Percentiles rank a stretch among this genome's conserved stretches.
These are phyloP conservation scores for Neckera pumila DNA, from an alignment of 225 moss, liverwort and hornwort genomes.

Conservation along the genomic window DNA sequence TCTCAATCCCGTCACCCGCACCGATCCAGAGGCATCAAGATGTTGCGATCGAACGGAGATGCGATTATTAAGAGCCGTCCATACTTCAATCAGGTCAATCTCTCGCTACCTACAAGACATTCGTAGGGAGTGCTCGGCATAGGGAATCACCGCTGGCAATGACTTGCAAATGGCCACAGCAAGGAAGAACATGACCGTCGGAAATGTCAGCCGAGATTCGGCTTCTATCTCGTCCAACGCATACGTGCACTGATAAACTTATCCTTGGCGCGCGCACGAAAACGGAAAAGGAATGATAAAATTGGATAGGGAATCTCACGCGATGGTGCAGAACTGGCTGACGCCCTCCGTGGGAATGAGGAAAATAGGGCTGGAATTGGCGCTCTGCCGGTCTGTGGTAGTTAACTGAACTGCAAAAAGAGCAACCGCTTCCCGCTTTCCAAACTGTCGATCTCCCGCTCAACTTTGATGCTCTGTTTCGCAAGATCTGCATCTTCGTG, in stretches of 20 bases:
- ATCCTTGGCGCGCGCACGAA: slow-evolving; percentile 3
- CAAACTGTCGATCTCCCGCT: slow-evolving; percentile 23
- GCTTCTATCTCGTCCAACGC: neutral
- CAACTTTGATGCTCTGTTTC: neutral
- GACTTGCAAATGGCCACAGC: neutral
- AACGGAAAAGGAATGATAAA: slow-evolving; percentile 8
- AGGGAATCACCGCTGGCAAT: neutral
- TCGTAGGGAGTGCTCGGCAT: neutral
- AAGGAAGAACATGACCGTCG: neutral
- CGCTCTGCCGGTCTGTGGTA: slow-evolving; percentile 22
- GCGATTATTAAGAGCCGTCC: neutral
- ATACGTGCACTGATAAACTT: neutral
- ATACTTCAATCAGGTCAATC: slow-evolving; percentile 1
- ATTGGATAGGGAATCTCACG: slow-evolving; percentile 10
- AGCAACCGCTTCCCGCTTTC: slow-evolving; percentile 28
- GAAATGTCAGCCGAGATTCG: neutral
- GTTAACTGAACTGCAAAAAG: slow-evolving; percentile 43
- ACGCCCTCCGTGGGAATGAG: slow-evolving; percentile 5
- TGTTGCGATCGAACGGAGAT: neutral
- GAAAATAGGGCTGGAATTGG: slow-evolving; percentile 14
- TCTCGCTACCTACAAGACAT: slow-evolving; percentile 1
- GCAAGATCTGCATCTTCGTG: neutral
- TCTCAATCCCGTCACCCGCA: neutral
- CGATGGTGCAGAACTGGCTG: slow-evolving; percentile 6
- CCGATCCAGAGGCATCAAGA: neutral